A percentile compares a stretch with the other conserved stretches of the same genome.
These are phyloP conservation scores for Botrytis squamosa DNA, from an alignment of 2,329 filamentous ascomycete genomes.

Conservation along the genomic window DNA sequence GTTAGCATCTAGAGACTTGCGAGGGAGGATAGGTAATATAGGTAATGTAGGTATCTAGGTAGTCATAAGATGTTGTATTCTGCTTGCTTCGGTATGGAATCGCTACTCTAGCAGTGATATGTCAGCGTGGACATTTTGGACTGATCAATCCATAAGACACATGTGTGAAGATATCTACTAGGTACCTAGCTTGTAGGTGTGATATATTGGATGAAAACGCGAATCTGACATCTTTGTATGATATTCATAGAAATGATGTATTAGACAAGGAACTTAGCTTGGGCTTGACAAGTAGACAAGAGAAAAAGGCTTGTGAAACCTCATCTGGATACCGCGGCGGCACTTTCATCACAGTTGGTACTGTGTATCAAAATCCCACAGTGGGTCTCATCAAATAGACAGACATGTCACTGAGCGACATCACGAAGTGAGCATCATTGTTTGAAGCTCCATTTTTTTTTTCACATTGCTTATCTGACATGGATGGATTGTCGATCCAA, in stretches of 20 bases:
- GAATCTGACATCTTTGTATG: neutral
- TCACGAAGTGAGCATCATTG: neutral
- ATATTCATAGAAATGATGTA: neutral
- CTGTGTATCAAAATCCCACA: neutral
- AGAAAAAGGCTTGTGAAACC: neutral
- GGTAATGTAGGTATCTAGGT: no score
- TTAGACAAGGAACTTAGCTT: neutral
- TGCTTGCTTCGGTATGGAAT: neutral
- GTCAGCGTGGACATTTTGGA: neutral
- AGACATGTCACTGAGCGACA: neutral
- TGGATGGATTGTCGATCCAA: neutral
- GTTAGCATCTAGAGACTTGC: neutral
- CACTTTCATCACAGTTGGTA: neutral
- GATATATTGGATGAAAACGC: neutral
- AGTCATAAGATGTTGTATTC: no score
- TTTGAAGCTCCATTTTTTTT: neutral
- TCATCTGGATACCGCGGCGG: neutral
- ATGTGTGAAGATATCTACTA: neutral
- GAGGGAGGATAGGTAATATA: no score
- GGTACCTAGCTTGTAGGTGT: no score
- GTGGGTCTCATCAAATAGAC: neutral
- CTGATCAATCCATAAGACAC: neutral
- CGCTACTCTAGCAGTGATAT: neutral
- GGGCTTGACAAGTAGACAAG: neutral
- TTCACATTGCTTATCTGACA: conserved; percentile 3